Percentiles rank a stretch among this genome's conserved stretches.
phyloP scores from a whole-genome alignment of 352 stramenopile species.

The Globisporangium abappressorium region DNA sequence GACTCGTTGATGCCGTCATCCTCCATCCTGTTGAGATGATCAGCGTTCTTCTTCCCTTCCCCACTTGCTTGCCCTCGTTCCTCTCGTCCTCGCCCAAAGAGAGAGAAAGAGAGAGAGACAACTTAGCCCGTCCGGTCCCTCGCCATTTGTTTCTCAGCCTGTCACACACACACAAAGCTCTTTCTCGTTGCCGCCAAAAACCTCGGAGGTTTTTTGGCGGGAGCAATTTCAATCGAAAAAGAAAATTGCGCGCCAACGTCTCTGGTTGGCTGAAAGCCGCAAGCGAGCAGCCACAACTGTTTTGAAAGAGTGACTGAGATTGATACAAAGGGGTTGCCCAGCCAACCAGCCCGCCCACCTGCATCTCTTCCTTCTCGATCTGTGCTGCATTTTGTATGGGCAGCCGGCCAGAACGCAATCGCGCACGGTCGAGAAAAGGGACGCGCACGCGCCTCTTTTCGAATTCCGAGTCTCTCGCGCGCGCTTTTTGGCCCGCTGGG shows the following conservation, averaged over 20 bases:
- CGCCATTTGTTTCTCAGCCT: slow-evolving; percentile 3
- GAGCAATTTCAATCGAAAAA: background rate
- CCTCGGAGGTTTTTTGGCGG: slow-evolving; percentile 9
- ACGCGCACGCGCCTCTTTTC: slow-evolving; percentile 17
- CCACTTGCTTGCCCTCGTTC: background rate
- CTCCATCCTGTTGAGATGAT: background rate
- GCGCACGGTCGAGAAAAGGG: background rate
- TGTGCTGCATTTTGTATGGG: background rate
- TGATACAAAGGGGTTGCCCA: background rate
- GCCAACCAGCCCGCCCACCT: background rate
- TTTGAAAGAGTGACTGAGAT: background rate
- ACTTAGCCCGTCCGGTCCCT: background rate
- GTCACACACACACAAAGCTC: background rate
- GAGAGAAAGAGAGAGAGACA: background rate
- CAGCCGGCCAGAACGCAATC: background rate
- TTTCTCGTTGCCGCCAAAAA: slow-evolving; percentile 7
- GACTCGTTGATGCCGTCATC: background rate
- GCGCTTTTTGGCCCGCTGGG: slow-evolving; percentile 14
- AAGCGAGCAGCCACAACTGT: background rate
- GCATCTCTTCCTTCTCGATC: background rate
- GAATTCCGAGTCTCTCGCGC: slow-evolving; percentile 13
- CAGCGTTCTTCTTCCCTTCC: background rate
- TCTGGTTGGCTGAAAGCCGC: slow-evolving; percentile 20
- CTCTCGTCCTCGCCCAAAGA: background rate
- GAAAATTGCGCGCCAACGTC: slow-evolving; percentile 21